Evolutionary conservation across 331 rosid species (phyloP).

Genomic region (Stylosanthes scabra): DNA sequence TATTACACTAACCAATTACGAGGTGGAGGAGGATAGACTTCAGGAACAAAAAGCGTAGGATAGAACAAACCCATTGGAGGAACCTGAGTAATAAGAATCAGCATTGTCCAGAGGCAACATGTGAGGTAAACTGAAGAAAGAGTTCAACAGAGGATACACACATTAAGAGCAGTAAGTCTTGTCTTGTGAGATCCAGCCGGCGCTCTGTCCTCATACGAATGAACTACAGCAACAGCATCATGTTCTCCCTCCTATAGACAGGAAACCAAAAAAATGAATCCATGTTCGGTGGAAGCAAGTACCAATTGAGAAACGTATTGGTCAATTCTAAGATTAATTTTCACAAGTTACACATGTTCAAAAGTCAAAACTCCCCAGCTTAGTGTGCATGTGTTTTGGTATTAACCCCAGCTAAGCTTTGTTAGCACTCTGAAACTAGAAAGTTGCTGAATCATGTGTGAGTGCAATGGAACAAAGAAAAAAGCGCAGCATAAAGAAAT

Average conservation of each 20-base stretch:
- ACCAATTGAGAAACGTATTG: not conserved
- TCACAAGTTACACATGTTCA: slow-evolving; percentile 10
- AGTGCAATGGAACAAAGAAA: slow-evolving; percentile 1
- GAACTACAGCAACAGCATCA: slow-evolving; percentile 78
- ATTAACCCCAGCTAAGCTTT: too few species aligned
- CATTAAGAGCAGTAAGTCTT: slow-evolving; percentile 86
- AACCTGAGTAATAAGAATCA: slow-evolving; percentile 55
- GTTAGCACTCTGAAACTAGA: not conserved
- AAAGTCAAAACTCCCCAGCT: not conserved
- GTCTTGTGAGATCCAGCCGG: slow-evolving; percentile 89
- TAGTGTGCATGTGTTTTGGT: too few species aligned
- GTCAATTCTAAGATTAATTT: not conserved
- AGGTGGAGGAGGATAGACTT: slow-evolving; percentile 93
- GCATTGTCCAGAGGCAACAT: slow-evolving; percentile 25
- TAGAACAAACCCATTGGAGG: slow-evolving; percentile 98
- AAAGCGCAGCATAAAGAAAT: not conserved
- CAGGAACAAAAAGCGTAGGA: slow-evolving; percentile 91
- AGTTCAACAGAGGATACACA: slow-evolving; percentile 42
- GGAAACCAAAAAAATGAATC: slow-evolving; percentile 29
- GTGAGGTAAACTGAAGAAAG: slow-evolving; percentile 21
- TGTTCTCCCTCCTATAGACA: slow-evolving; percentile 77
- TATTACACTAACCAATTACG: slow-evolving; percentile 73
- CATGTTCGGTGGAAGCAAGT: slow-evolving; percentile 36
- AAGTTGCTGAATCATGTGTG: not conserved
- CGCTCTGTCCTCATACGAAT: slow-evolving; percentile 80